Evolutionary conservation across 495 filamentous ascomycete genomes (phyloP).

Genomic region (Xylaria acuta): DNA sequence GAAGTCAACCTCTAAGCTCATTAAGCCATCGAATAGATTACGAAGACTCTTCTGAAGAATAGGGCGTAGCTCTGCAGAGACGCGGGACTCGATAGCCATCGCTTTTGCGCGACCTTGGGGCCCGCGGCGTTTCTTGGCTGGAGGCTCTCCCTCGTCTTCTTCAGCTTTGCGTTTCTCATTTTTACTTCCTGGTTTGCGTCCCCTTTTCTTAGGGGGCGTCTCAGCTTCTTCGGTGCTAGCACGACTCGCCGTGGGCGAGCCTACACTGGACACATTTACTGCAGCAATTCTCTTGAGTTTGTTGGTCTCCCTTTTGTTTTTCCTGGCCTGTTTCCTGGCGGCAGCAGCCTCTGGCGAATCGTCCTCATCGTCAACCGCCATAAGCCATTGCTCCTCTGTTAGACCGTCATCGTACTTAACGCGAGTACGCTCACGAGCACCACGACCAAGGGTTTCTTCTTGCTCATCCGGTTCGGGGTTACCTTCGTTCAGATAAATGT

Average conservation of each 20-base stretch:
- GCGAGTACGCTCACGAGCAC: slow-evolving; percentile 89
- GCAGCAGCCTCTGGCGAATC: slow-evolving; percentile 93
- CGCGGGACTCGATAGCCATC: slow-evolving; percentile 42
- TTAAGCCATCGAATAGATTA: slow-evolving; percentile 76
- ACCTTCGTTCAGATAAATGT: slow-evolving; percentile 89
- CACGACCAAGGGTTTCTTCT: slow-evolving; percentile 79
- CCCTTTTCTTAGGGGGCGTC: slow-evolving; percentile 70
- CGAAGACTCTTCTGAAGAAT: slow-evolving; percentile 77
- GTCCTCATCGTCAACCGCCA: slow-evolving; percentile 94
- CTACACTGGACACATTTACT: slow-evolving; percentile 59
- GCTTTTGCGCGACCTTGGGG: slow-evolving; percentile 71
- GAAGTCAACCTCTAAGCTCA: slow-evolving; percentile 75
- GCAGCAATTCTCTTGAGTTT: slow-evolving; percentile 65
- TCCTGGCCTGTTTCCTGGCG: slow-evolving; percentile 83
- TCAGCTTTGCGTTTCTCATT: slow-evolving; percentile 88
- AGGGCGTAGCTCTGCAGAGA: slow-evolving; percentile 58
- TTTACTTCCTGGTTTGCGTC: slow-evolving; percentile 75
- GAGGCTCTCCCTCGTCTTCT: slow-evolving; percentile 75
- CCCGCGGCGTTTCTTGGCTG: slow-evolving; percentile 77
- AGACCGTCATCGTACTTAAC: slow-evolving; percentile 97
- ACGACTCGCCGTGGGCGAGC: slow-evolving; percentile 75
- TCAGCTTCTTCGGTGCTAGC: slow-evolving; percentile 77
- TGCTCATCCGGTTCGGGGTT: slow-evolving; percentile 80
- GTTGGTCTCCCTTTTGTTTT: slow-evolving; percentile 77
- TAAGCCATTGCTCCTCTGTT: slow-evolving; percentile 95